These are phyloP conservation scores for Penicillium waksmanii DNA, from an alignment of 495 filamentous ascomycete species.

Conservation along the genomic window DNA sequence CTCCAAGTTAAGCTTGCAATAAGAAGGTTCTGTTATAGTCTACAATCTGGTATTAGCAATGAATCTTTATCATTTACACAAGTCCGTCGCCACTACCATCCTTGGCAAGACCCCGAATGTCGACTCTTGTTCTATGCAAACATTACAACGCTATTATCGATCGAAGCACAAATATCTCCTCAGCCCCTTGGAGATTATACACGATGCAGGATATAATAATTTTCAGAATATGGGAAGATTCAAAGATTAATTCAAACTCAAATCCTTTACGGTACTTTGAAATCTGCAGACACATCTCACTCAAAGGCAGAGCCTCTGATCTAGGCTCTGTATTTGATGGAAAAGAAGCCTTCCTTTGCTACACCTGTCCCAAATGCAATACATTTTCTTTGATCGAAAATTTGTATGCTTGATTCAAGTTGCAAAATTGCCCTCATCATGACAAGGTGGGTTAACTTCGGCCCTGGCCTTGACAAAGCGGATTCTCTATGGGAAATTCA, in stretches of 20 bases:
- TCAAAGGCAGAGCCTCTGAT: neutral
- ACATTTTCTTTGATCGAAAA: constrained; percentile 6
- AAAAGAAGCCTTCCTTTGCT: neutral
- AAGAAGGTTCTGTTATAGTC: constrained; percentile 3
- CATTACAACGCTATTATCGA: neutral
- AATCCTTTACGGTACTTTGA: neutral
- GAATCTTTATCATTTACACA: constrained; percentile 6
- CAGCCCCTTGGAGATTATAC: neutral
- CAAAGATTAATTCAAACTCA: neutral
- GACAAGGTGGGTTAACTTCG: constrained; percentile 14
- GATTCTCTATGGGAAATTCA: constrained; percentile 9
- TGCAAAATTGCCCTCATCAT: constrained; percentile 8
- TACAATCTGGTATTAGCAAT: neutral
- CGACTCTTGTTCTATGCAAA: neutral
- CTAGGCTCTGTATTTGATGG: neutral
- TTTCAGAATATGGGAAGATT: neutral
- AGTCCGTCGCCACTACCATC: neutral
- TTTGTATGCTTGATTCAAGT: neutral
- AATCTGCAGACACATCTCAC: neutral
- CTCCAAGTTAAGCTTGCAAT: constrained; percentile 9
- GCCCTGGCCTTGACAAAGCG: neutral
- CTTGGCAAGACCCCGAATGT: neutral
- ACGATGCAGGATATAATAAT: neutral
- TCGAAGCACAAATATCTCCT: neutral
- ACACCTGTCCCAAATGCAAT: neutral